These are phyloP conservation scores for Boletales sp. DNA, from an alignment of 768 basidiomycete genomes.

Conservation along the genomic window DNA sequence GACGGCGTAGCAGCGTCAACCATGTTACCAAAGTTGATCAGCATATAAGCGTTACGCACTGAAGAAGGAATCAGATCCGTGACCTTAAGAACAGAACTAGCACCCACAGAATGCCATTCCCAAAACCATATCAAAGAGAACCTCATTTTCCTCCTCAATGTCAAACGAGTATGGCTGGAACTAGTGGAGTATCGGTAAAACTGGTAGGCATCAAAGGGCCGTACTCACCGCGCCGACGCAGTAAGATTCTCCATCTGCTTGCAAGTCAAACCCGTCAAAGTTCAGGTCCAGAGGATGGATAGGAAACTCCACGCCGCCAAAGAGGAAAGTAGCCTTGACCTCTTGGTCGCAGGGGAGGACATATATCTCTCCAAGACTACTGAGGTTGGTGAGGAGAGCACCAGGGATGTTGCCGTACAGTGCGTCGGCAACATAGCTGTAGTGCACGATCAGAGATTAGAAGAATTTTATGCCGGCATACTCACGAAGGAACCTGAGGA, in stretches of 20 bases:
- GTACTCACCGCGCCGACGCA: conserved; percentile 46
- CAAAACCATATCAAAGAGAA: conserved; percentile 57
- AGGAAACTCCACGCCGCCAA: conserved; percentile 53
- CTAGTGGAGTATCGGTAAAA: conserved; percentile 30
- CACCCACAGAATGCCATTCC: conserved; percentile 70
- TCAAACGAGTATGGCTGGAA: conserved; percentile 66
- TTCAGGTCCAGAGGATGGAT: conserved; percentile 66
- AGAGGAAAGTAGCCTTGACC: conserved; percentile 63
- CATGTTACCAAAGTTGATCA: conserved; percentile 66
- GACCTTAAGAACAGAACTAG: neutral
- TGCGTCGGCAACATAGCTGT: conserved; percentile 50
- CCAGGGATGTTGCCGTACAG: conserved; percentile 57
- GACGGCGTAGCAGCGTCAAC: conserved; percentile 38
- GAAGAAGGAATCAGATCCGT: neutral
- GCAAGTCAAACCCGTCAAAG: conserved; percentile 16
- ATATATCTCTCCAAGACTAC: conserved; percentile 48
- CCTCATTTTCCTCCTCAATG: conserved; percentile 21
- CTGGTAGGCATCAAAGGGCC: neutral
- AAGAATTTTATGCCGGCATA: conserved; percentile 1
- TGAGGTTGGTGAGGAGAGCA: conserved; percentile 43
- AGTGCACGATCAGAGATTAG: conserved; percentile 11
- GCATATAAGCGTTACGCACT: conserved; percentile 66
- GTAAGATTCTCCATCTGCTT: conserved; percentile 17
- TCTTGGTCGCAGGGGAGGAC: conserved; percentile 59
- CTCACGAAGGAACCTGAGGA: conserved; percentile 55